Base-by-base conservation (phyloP, 2,329 filamentous ascomycete species). In the Monascus ruber region DNA sequence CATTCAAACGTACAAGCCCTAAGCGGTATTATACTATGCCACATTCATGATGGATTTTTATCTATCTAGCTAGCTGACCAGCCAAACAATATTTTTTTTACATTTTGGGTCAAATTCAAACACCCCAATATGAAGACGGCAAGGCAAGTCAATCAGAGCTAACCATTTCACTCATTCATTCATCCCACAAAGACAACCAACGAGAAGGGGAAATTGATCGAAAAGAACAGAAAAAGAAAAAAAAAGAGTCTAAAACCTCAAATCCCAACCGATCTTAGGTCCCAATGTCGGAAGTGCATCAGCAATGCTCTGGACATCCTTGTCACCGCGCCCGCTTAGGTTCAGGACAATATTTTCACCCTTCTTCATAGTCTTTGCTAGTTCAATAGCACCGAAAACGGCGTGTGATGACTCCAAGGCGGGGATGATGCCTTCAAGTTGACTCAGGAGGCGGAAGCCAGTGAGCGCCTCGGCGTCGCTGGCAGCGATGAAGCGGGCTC, bases 271-370 rank as follows among this genome's bases (percentile, higher is more conserved):
- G 63, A 98, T 96, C 70, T 83, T 72, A 5, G 91, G 91, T 0
- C 91, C 89, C 45, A 98, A 64, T 50, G 74, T 83, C 11, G 89
- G 89, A 57, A 98, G 67, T 66, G 94, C 86, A 57, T 98, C 91
- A 0, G 91, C 91, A 37, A 98, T 89, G 55, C 85, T 94, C 76
- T 98, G 88, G 42, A 98, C 91, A 58, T 98, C 91, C 77, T 98
- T 98, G 66, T 98, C 91, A 46, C 91, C 91, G 51, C 91, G 74
- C 6, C 91, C 91, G 57, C 84, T 93, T 31, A 98, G 63, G 66
- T 89, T 96, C 46, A 98, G 88, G 43, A 98, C 89, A 26, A 98
- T 69, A 56, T 96, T 87, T 66, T 95, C 70, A 38, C 77, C 87
- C 69, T 87, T 85, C 49, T 74, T 73, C 85, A 95, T 88, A 42